phyloP scores from a whole-genome alignment of 116 monocot genomes.

The Iris pallida region DNA sequence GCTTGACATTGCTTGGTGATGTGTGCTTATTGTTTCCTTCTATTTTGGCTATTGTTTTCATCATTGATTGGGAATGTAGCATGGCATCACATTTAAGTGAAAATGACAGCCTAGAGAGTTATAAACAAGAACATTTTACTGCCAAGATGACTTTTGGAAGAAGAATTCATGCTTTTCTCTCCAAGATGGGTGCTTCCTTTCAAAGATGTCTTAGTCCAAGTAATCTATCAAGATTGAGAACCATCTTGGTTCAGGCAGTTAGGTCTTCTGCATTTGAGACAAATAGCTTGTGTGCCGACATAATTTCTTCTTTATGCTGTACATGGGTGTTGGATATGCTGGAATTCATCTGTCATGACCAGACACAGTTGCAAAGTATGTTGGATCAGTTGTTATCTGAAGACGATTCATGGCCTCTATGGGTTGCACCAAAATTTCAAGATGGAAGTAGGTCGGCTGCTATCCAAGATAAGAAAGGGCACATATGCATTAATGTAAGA shows the following conservation, averaged over 20 bases:
- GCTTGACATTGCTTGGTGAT: conserved; percentile 38
- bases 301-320: conserved; percentile 50
- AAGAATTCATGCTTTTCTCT: conserved; percentile 30
- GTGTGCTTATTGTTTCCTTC: conserved; percentile 38
- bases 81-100: conserved; percentile 21
- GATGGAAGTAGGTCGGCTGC: conserved; percentile 22
- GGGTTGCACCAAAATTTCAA: conserved; percentile 41
- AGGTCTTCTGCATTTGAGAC: conserved; percentile 60
- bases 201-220: conserved; percentile 30
- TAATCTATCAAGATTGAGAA: conserved; percentile 26
- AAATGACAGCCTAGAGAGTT: neutral
- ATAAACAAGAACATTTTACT: conserved; percentile 15
- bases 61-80: conserved; percentile 68
- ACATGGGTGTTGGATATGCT: conserved; percentile 55
- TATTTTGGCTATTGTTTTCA: conserved; percentile 71
- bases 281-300: conserved; percentile 15
- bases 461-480: conserved; percentile 12
- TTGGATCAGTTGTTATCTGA: conserved; percentile 65
- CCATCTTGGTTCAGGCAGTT: conserved; percentile 55
- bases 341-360: conserved; percentile 35
- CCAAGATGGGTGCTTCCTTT: conserved; percentile 26
- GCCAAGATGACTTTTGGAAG: conserved; percentile 32
- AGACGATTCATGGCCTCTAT: conserved; percentile 68
- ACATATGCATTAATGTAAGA: conserved; percentile 32
- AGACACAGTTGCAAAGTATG: conserved; percentile 40